Base-by-base conservation (phyloP, 2,329 filamentous ascomycete genomes). In the Ophiobolus disseminans region DNA sequence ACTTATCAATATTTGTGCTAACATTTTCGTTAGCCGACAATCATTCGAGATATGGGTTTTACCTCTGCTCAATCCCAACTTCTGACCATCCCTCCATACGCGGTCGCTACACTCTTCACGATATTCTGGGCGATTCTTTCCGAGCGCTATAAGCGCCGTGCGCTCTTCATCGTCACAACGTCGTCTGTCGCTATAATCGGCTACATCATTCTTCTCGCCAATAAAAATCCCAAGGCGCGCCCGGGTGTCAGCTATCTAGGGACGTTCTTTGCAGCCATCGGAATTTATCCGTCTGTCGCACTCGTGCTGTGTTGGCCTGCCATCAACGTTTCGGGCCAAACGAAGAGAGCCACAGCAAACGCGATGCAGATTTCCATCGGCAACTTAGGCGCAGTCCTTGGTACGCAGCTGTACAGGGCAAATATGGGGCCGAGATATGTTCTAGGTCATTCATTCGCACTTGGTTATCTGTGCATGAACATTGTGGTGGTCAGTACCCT, bases 311-410 rank as follows among this genome's bases (percentile, higher is more conserved):
- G 73, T 2, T 82, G 80, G 80, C 74, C 82, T 1, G 68, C 75
- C 8, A 82, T 82, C 66, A 83, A 83, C 49, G 63, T 82, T 1
- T 76, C 77, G 0, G 81, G 80, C 1, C 76, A 79, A 46, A 82
- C 79, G 54, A 83, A 83, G 62, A 76, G 77, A 34, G 75, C 80
- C 3, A 76, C 79, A 22, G 75, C 76, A 1, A 75, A 79, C 10
- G 76, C 75, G 1, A 74, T 80, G 55, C 79, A 82, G 59, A 76
- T 82, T 26, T 75, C 70, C 0, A 68, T 82, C 19, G 80, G 80
- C 0, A 82, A 82, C 26, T 47, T 78, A 69, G 72, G 70, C 4
- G 70, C 63, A n/a, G 72, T 74, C 3, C 31, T 74, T 6, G 72
- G 72, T 4, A 73, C 70, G 13, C 72, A 74, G 55, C 45, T 74